Evolutionary conservation across 148 eudicot species (phyloP), one percentile per base, ranked within the genome.

Genomic region (Vaccinium corymbosum): DNA sequence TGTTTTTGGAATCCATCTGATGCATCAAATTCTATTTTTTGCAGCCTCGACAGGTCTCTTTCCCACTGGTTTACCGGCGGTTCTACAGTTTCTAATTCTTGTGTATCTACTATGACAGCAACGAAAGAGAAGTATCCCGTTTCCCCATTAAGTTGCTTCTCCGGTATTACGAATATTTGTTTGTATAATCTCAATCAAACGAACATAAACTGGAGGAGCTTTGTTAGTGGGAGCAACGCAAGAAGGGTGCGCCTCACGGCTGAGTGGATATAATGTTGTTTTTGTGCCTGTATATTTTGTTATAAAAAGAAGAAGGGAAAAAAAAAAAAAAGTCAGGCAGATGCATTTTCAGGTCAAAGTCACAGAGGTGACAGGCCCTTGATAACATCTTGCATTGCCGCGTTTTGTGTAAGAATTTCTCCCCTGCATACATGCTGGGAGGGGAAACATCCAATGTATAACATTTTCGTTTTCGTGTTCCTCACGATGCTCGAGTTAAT

Each of bases 301-400:
- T 86, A 82, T 81, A 62, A 53, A 52, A 22, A 72, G 66, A 82
- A 56, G 74, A 78, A 51, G 46, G 38, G 35, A 32, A 71, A 62
- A 53, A 52, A 22, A 56, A 16, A 66, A 20, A 66, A 64, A 66
- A 27, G 81, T 59, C 62, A 27, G 84, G 87, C 66, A 62, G 85
- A 79, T 85, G 95, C 94, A 90, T 88, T 85, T 90, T 84, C 82
- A 83, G 96, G 98, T 93, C 98, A 83, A 94, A 94, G 98, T 92
- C 94, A 91, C 94, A 90, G 80, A 88, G 93, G 97, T 94, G 98
- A 91, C 98, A 87, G 98, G 98, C 98, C 97, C 62, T 85, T 77
- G 85, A 81, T 88, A 81, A 88, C 86, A 83, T 90, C 72, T 25
- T 66, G 94, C 91, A 89, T 55, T 48, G 84, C 92, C 85, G 50